Base-by-base conservation (phyloP, 148 eudicot genomes). In the Oxyria digyna region DNA sequence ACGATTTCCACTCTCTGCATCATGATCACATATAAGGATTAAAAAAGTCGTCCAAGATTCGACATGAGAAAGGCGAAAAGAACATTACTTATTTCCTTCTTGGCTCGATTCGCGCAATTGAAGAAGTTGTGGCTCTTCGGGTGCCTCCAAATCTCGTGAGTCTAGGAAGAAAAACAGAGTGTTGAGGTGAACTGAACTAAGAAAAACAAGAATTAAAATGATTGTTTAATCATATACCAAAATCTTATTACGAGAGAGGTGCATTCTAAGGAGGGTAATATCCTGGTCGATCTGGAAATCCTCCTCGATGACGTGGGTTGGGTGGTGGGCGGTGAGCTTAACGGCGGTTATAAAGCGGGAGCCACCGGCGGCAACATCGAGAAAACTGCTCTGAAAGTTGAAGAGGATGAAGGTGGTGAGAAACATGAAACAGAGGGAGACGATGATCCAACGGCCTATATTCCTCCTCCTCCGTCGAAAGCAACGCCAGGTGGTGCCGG, bases 61-160 rank as follows among this genome's bases (percentile, higher is more conserved):
- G n/a, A n/a, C n/a, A n/a, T n/a, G n/a, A n/a, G n/a, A n/a, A n/a
- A n/a, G n/a, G n/a, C n/a, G n/a, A n/a, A n/a, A n/a, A n/a, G n/a
- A n/a, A 29, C 38, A 59, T 59, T 59, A 83, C 87, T 64, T 29
- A 10, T 72, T 13, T 67, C 73, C 33, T 77, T 70, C 6, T 67
- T 80, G 21, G 69, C 5, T 49, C 72, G 63, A 15, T 57, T 46
- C 0, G 77, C 74, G 71, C 90, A 86, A 74, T 76, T 67, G 43
- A 70, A 41, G 67, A 65, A 78, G 38, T 67, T 55, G 8, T 78
- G 72, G 35, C 84, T 79, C 8, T 54, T 70, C 8, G 79, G 84
- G 42, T 83, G 79, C 72, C 31, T 71, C 90, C 90, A 86, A 40
- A 84, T 82, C 41, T 77, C 82, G 1, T 69, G 73, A 26, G 40